Percentiles rank a stretch among this genome's conserved stretches.
Evolutionary conservation across 2,329 filamentous ascomycete genomes (phyloP).

Genomic region (Stagonosporopsis chrysanthemi): DNA sequence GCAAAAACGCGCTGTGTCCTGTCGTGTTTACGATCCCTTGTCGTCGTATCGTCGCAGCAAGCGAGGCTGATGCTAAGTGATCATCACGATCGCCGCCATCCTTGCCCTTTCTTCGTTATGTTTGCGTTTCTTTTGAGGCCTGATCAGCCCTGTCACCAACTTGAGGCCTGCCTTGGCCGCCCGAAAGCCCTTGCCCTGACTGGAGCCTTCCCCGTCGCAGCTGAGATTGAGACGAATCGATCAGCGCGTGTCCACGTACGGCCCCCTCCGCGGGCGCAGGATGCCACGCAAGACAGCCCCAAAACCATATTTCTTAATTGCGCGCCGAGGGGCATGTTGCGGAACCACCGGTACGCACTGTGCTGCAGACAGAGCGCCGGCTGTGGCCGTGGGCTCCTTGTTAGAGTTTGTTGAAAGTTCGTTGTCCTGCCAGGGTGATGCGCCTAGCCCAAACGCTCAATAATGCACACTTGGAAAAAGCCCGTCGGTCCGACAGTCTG

Average conservation of each 20-base stretch:
- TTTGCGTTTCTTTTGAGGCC: constrained; percentile 45
- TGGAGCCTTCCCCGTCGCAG: constrained; percentile 26
- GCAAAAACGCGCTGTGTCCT: constrained; percentile 1
- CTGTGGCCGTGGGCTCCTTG: constrained; percentile 1
- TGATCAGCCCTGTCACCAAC: constrained; percentile 46
- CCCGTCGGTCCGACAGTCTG: constrained; percentile 27
- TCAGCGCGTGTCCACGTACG: constrained; percentile 31
- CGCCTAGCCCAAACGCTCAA: not conserved
- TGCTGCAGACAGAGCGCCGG: constrained; percentile 9
- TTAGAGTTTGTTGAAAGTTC: not conserved
- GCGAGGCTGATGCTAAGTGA: constrained; percentile 30
- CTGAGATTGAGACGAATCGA: constrained; percentile 27
- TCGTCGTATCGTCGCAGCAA: constrained; percentile 32
- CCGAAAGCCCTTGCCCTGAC: constrained; percentile 28
- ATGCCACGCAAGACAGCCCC: constrained; percentile 11
- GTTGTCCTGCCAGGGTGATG: constrained; percentile 2
- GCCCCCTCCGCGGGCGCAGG: constrained; percentile 1
- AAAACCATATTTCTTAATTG: not conserved
- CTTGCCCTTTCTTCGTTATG: constrained; percentile 36
- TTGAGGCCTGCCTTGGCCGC: constrained; percentile 10
- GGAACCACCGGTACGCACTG: constrained; percentile 2
- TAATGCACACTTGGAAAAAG: not conserved
- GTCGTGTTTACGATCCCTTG: constrained; percentile 12
- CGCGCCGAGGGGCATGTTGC: not conserved
- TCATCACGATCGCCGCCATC: constrained; percentile 40